Conservation (phyloP, 2,329 filamentous ascomycete genomes). For the Phaeosphaeriaceae sp. region DNA sequence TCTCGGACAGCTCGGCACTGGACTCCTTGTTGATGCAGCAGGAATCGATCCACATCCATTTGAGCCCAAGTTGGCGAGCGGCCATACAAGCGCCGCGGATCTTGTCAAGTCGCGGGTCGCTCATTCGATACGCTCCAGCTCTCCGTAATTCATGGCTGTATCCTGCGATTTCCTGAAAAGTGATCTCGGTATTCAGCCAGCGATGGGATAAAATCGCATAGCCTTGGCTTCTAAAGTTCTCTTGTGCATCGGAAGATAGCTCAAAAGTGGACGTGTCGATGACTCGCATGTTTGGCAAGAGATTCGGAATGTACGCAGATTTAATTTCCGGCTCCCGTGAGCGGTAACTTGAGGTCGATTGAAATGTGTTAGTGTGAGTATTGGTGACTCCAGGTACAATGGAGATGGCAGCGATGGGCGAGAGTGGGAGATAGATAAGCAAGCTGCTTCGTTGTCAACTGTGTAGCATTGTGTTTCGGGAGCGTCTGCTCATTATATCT, state of each 20-base stretch:
- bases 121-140: background rate
- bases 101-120: conserved; percentile 1
- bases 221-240: conserved; percentile 3
- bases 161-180: background rate
- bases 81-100: conserved; percentile 4
- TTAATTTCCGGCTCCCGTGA: too few species aligned
- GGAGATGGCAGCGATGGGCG: too few species aligned
- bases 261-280: conserved; percentile 7
- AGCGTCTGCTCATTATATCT: background rate
- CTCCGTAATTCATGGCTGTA: background rate
- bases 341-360: too few species aligned
- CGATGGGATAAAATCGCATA: conserved; percentile 7
- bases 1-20: conserved; percentile 2
- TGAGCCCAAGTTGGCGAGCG: background rate
- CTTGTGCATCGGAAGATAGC: background rate
- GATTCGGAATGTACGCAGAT: background rate
- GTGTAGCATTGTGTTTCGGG: background rate
- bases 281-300: background rate
- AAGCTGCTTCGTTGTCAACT: background rate
- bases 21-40: conserved; percentile 8
- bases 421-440: too few species aligned
- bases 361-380: too few species aligned
- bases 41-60: conserved; percentile 6
- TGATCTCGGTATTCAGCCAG: conserved; percentile 1
- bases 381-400: too few species aligned